These are phyloP conservation scores for Globisporangium paddicum DNA, from an alignment of 352 stramenopile genomes.

Conservation along the genomic window DNA sequence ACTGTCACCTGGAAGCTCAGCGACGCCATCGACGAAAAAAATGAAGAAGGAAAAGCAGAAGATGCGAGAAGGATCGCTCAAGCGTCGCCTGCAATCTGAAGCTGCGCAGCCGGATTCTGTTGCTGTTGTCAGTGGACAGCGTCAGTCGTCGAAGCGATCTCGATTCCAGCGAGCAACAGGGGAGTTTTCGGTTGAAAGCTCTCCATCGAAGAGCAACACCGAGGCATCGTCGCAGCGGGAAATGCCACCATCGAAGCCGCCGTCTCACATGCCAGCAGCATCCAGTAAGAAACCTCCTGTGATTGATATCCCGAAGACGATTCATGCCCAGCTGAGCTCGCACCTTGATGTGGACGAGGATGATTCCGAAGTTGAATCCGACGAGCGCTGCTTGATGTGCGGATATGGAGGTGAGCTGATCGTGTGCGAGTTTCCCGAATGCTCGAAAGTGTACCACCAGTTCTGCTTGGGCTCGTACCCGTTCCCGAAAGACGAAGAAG, in stretches of 20 bases:
- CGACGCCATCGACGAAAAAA: constrained; percentile 23
- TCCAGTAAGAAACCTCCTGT: constrained; percentile 32
- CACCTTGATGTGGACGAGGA: constrained; percentile 25
- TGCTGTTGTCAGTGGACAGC: constrained; percentile 11
- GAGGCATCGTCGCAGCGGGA: constrained; percentile 33
- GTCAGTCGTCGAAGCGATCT: constrained; percentile 45
- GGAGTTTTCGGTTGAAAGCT: constrained; percentile 42
- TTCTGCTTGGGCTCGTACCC: constrained; percentile 78
- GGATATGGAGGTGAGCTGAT: constrained; percentile 78
- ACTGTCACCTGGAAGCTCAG: constrained; percentile 5
- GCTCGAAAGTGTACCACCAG: constrained; percentile 86
- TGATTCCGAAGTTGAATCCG: constrained; percentile 46
- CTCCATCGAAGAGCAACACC: constrained; percentile 22
- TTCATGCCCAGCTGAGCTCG: constrained; percentile 21
- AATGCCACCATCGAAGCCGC: constrained; percentile 5
- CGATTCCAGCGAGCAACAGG: constrained; percentile 23
- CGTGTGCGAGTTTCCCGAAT: constrained; percentile 76
- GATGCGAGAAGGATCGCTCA: constrained; percentile 40
- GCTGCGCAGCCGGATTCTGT: not conserved
- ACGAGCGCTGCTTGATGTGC: constrained; percentile 80
- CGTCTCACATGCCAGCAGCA: not conserved
- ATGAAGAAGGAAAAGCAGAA: constrained; percentile 62
- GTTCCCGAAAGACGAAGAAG: constrained; percentile 76
- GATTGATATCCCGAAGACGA: constrained; percentile 28
- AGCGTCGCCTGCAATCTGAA: constrained; percentile 46